Percentiles rank a stretch among this genome's conserved stretches.
Conservation (phyloP, 768 basidiomycete genomes). For the Phlegmacium glaucopus region DNA sequence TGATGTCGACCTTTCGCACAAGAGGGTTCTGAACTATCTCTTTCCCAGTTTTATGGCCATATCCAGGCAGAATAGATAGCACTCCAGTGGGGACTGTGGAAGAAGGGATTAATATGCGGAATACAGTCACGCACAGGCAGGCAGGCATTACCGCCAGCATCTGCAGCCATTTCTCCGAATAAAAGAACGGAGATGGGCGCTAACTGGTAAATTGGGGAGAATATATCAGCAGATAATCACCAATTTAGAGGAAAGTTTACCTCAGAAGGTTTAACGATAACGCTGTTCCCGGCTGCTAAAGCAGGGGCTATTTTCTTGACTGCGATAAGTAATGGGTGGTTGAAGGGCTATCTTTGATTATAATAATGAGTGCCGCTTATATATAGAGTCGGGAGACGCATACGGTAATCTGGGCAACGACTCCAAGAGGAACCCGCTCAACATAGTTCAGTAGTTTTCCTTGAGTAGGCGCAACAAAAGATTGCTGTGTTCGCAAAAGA, state of each 20-base stretch:
- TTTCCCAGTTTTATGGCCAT: conserved; percentile 60
- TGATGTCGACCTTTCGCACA: conserved; percentile 81
- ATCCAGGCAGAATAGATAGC: conserved; percentile 72
- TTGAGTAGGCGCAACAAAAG: conserved; percentile 72
- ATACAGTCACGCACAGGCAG: neutral
- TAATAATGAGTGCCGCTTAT: neutral
- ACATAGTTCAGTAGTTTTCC: conserved; percentile 80
- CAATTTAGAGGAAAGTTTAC: conserved; percentile 25
- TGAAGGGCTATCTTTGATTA: conserved; percentile 60
- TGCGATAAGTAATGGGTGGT: conserved; percentile 86
- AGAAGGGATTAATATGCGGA: neutral
- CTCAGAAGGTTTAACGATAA: conserved; percentile 83
- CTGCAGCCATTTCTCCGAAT: conserved; percentile 60
- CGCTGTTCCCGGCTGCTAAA: conserved; percentile 79
- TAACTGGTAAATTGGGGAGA: conserved; percentile 34
- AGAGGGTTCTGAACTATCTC: conserved; percentile 61
- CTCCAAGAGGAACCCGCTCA: conserved; percentile 75
- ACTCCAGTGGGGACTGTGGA: conserved; percentile 74
- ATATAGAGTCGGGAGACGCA: conserved; percentile 13
- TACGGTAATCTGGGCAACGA: conserved; percentile 88
- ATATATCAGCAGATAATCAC: neutral
- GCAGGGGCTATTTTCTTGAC: conserved; percentile 88
- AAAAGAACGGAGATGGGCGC: conserved; percentile 80
- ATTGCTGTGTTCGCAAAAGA: conserved; percentile 65
- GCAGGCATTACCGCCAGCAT: conserved; percentile 54